Percentiles rank a stretch among this genome's conserved stretches.
phyloP scores from a whole-genome alignment of 2,329 filamentous ascomycete genomes.

The Teratosphaeria pseudoeucalypti region DNA sequence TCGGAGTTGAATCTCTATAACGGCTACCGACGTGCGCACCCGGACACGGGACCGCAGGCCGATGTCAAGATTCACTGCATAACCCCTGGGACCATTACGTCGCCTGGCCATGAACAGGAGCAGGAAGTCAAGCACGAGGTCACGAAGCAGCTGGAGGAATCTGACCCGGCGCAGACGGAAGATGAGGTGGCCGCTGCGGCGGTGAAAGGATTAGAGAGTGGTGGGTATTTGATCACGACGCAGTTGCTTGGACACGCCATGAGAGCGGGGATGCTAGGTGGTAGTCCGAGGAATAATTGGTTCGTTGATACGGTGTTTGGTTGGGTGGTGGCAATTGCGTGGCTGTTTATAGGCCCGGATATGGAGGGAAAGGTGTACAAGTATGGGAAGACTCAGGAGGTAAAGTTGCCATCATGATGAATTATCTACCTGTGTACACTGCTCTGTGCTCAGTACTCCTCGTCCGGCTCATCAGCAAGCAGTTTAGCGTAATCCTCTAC shows the following conservation, averaged over 20 bases:
- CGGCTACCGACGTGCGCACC: constrained; percentile 39
- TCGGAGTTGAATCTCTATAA: constrained; percentile 85
- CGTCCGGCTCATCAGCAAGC: constrained; percentile 18
- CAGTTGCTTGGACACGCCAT: constrained; percentile 62
- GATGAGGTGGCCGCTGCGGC: constrained; percentile 63
- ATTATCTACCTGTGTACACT: too few relatives aligned
- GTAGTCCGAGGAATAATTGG: constrained; percentile 43
- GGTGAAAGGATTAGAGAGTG: constrained; percentile 66
- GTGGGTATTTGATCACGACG: constrained; percentile 69
- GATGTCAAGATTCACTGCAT: constrained; percentile 72
- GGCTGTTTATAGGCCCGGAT: constrained; percentile 48
- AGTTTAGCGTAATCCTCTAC: constrained; percentile 82
- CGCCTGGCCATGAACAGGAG: constrained; percentile 65
- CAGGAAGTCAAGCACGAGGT: constrained; percentile 69
- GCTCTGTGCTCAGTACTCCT: constrained; percentile 1
- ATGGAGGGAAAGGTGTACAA: constrained; percentile 46
- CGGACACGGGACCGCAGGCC: constrained; percentile 40
- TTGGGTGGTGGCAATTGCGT: constrained; percentile 44
- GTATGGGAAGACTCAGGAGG: constrained; percentile 46
- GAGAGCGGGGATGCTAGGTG: constrained; percentile 47
- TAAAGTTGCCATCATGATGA: constrained; percentile 3
- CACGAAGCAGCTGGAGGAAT: constrained; percentile 67
- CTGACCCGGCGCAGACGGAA: constrained; percentile 69
- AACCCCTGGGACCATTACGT: constrained; percentile 73
- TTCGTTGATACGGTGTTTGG: constrained; percentile 45